A percentile compares a stretch with the other conserved stretches of the same genome.
Evolutionary conservation across 1,284 basidiomycete species (phyloP).

Genomic region (Ustilago lituana): DNA sequence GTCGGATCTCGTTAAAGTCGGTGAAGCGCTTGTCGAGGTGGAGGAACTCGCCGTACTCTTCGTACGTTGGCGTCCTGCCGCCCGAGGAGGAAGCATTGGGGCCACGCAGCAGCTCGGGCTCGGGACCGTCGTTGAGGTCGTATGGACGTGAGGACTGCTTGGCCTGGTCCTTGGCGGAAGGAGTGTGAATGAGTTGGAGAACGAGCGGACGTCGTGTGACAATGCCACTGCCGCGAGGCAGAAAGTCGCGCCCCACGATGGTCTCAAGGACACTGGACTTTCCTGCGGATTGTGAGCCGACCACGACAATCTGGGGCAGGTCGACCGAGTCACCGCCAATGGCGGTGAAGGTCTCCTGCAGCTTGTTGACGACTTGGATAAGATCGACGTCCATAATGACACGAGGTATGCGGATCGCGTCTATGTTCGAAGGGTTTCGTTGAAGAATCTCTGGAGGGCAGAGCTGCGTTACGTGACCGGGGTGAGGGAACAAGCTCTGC

Average conservation of each 20-base stretch:
- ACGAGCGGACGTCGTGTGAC: slow-evolving; percentile 94
- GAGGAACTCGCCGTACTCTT: slow-evolving; percentile 96
- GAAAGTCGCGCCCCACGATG: slow-evolving; percentile 86
- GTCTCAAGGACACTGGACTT: slow-evolving; percentile 73
- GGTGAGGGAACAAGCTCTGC: too few relatives aligned
- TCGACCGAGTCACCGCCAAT: slow-evolving; percentile 72
- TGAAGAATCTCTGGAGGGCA: too few relatives aligned
- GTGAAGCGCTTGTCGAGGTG: slow-evolving; percentile 96
- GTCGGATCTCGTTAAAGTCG: slow-evolving; percentile 90
- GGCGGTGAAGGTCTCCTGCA: slow-evolving; percentile 73
- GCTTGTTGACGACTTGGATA: slow-evolving; percentile 93
- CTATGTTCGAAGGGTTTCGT: background rate
- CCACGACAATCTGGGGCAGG: slow-evolving; percentile 69
- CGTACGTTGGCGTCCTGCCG: slow-evolving; percentile 37
- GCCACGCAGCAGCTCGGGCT: slow-evolving; percentile 27
- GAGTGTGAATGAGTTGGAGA: slow-evolving; percentile 89
- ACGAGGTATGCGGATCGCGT: background rate
- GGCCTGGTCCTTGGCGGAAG: slow-evolving; percentile 65
- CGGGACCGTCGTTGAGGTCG: slow-evolving; percentile 26
- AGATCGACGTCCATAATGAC: slow-evolving; percentile 73
- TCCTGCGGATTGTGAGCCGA: slow-evolving; percentile 71
- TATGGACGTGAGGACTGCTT: slow-evolving; percentile 34
- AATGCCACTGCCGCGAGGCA: slow-evolving; percentile 91
- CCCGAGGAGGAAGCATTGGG: slow-evolving; percentile 18
- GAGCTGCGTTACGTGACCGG: too few relatives aligned